phyloP scores from a whole-genome alignment of 768 basidiomycete genomes.

The Melanogaster broomeanus region DNA sequence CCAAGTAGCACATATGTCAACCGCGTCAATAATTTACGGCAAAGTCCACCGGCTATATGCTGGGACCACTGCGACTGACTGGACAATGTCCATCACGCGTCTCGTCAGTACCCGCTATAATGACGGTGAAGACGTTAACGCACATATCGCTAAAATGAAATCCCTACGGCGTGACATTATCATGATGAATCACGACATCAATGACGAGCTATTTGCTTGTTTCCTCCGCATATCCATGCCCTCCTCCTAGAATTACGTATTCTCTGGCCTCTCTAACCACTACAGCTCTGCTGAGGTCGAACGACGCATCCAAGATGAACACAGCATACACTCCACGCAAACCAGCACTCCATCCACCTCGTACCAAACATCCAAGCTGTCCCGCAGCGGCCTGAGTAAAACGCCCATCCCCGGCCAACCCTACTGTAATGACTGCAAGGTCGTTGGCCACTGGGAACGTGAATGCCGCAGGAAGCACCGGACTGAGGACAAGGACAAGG shows the following conservation, averaged over 20 bases:
- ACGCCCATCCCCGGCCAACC: constrained; percentile 4
- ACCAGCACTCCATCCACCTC: too few relatives aligned
- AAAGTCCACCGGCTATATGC: too few relatives aligned
- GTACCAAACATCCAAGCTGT: too few relatives aligned
- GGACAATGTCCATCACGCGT: constrained; percentile 6
- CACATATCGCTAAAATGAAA: constrained; percentile 18
- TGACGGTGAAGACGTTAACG: constrained; percentile 7
- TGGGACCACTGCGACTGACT: constrained; percentile 7
- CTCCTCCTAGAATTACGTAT: constrained; percentile 12
- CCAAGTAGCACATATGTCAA: too few relatives aligned
- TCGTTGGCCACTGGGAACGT: not conserved
- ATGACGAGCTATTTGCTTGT: constrained; percentile 12
- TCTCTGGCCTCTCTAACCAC: constrained; percentile 5
- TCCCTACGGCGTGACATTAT: constrained; percentile 3
- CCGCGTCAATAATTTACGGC: too few relatives aligned
- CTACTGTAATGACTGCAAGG: constrained; percentile 1
- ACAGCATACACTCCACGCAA: not conserved
- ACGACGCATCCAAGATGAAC: not conserved
- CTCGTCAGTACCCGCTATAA: constrained; percentile 6
- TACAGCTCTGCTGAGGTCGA: constrained; percentile 15
- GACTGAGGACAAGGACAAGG: not conserved
- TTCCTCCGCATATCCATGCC: constrained; percentile 20
- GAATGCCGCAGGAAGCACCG: not conserved
- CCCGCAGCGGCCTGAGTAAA: not conserved
- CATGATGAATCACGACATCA: constrained; percentile 10